These are phyloP conservation scores for Domatiomyces globalis DNA, from an alignment of 2,329 filamentous ascomycete species.

Conservation along the genomic window DNA sequence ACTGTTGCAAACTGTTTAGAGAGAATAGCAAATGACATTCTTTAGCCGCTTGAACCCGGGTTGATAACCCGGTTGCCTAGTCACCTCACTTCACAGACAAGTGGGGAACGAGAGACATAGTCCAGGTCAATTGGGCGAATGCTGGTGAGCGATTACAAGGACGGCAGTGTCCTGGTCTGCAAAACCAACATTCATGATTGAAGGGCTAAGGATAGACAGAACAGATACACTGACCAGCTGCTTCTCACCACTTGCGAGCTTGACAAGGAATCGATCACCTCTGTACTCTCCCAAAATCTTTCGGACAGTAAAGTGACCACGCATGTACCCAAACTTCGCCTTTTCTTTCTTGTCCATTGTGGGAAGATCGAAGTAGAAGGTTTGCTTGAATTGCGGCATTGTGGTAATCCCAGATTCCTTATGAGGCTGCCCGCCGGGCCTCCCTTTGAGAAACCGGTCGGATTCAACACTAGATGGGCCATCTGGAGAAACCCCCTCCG, in stretches of 20 bases:
- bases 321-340: conserved; percentile 27
- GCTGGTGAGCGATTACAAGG: background rate
- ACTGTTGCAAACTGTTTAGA: background rate
- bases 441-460: background rate
- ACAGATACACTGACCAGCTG: conserved; percentile 21
- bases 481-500: background rate
- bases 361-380: conserved; percentile 23
- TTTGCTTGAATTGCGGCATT: background rate
- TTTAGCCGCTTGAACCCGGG: background rate
- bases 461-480: background rate
- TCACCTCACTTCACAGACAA: background rate
- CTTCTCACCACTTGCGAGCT: conserved; percentile 25
- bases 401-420: background rate
- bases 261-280: conserved; percentile 21
- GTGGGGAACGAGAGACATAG: background rate
- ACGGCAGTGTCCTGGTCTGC: background rate
- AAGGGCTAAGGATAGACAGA: background rate
- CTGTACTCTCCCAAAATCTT: conserved; percentile 22
- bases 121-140: background rate
- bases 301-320: conserved; percentile 25
- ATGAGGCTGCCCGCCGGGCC: background rate
- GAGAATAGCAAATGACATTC: background rate
- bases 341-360: conserved; percentile 20
- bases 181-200: background rate
- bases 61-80: background rate